A percentile compares a stretch with the other conserved stretches of the same genome.
Evolutionary conservation across 371 early-diverging fungal genomes (phyloP).

Genomic region (Mortierella sp.): DNA sequence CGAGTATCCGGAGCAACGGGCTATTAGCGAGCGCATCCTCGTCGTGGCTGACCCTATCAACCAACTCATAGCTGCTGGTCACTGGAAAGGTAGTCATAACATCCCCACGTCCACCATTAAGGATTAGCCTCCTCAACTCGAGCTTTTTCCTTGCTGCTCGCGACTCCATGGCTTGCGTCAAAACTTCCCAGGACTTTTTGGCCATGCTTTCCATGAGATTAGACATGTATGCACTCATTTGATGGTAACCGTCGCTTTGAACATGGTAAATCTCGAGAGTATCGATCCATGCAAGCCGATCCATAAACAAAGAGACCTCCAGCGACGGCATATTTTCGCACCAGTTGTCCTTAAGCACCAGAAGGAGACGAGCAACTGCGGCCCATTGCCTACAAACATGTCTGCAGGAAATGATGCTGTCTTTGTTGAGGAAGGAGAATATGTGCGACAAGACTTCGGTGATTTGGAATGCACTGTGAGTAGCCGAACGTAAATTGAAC

Average conservation of each 20-base stretch:
- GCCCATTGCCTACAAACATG: neutral
- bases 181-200: neutral
- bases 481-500: no score
- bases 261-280: neutral
- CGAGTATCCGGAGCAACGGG: neutral
- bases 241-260: neutral
- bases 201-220: neutral
- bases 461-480: neutral
- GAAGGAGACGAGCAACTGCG: neutral
- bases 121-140: neutral
- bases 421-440: neutral
- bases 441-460: neutral
- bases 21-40: neutral
- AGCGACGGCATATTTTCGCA: constrained; percentile 1
- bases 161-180: neutral
- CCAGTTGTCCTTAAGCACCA: neutral
- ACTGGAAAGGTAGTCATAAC: neutral
- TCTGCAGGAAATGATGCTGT: neutral
- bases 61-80: neutral
- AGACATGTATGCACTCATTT: neutral
- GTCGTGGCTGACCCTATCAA: neutral
- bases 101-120: neutral
- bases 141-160: neutral
- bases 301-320: neutral
- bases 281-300: neutral